Percentiles rank a stretch among this genome's conserved stretches.
phyloP scores from a whole-genome alignment of 345 rosid species.

The Schrenkiella parvula region DNA sequence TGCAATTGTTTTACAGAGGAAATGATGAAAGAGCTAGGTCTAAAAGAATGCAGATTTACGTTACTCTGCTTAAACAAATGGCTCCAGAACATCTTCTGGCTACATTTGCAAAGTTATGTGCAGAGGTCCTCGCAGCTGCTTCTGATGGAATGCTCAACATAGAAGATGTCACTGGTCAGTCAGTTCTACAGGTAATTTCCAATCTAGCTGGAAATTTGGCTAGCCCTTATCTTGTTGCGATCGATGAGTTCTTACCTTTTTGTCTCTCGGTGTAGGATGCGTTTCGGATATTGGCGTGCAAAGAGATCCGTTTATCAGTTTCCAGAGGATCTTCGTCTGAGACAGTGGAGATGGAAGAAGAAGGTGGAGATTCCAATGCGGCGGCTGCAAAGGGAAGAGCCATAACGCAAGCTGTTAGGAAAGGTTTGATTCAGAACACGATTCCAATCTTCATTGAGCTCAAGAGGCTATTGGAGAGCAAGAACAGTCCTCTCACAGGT shows the following conservation, averaged over 20 bases:
- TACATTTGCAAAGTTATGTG: constrained; percentile 92
- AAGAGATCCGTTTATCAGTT: constrained; percentile 69
- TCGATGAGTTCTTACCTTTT: neutral
- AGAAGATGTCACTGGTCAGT: constrained; percentile 66
- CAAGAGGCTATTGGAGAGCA: constrained; percentile 82
- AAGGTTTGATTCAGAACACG: constrained; percentile 86
- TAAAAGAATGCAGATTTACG: constrained; percentile 80
- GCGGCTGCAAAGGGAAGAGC: constrained; percentile 76
- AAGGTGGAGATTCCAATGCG: constrained; percentile 39
- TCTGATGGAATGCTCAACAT: constrained; percentile 84
- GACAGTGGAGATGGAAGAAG: constrained; percentile 45
- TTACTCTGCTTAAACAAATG: constrained; percentile 87
- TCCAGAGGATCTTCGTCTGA: constrained; percentile 55
- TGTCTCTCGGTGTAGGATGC: constrained; percentile 57
- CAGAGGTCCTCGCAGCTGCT: constrained; percentile 92
- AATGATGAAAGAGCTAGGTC: constrained; percentile 66
- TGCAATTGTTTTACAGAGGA: constrained; percentile 52
- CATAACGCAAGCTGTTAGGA: constrained; percentile 83
- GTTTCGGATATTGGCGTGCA: constrained; percentile 77
- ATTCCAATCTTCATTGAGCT: constrained; percentile 95
- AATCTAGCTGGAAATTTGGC: neutral
- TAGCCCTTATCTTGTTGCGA: neutral
- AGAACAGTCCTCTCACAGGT: constrained; percentile 86
- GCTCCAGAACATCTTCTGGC: constrained; percentile 94
- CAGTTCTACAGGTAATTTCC: constrained; percentile 74